Percentiles rank a stretch among this genome's conserved stretches.
phyloP scores from a whole-genome alignment of 2,329 filamentous ascomycete genomes.

The Leptoxyphium fumago region DNA sequence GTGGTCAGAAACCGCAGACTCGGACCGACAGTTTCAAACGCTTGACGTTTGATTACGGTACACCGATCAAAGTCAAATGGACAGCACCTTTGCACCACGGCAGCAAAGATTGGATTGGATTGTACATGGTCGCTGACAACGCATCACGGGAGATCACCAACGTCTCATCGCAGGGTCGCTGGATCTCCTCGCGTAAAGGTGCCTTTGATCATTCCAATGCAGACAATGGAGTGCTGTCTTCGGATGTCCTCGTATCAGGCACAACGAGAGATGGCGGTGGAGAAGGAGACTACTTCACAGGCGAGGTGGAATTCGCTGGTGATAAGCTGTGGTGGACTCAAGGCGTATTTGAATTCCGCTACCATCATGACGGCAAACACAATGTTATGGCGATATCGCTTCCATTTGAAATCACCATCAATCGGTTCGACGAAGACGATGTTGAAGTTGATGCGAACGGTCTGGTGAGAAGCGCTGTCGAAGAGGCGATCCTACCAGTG shows the following conservation, averaged over 20 bases:
- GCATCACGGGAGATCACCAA: constrained; percentile 70
- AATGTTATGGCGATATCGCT: constrained; percentile 87
- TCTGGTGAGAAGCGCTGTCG: constrained; percentile 54
- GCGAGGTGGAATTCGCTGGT: constrained; percentile 75
- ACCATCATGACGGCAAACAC: constrained; percentile 86
- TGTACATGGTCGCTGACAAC: constrained; percentile 95
- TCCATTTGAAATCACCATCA: constrained; percentile 80
- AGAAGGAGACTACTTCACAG: constrained; percentile 48
- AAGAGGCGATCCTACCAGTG: constrained; percentile 63
- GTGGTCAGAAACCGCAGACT: constrained; percentile 50
- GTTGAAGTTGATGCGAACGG: constrained; percentile 41
- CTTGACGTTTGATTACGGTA: constrained; percentile 72
- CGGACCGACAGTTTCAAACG: constrained; percentile 52
- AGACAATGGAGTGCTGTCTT: constrained; percentile 61
- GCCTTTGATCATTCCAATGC: constrained; percentile 61
- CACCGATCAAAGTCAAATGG: constrained; percentile 83
- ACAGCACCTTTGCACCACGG: constrained; percentile 74
- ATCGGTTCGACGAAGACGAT: constrained; percentile 63
- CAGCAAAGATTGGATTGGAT: constrained; percentile 85
- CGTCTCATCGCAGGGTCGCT: constrained; percentile 73
- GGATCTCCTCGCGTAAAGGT: constrained; percentile 66
- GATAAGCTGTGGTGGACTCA: constrained; percentile 97
- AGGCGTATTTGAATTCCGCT: constrained; percentile 91
- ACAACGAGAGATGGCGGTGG: constrained; percentile 30
- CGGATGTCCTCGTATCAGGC: constrained; percentile 44